Evolutionary conservation across 345 rosid species (phyloP).

Genomic region (Schrenkiella parvula): DNA sequence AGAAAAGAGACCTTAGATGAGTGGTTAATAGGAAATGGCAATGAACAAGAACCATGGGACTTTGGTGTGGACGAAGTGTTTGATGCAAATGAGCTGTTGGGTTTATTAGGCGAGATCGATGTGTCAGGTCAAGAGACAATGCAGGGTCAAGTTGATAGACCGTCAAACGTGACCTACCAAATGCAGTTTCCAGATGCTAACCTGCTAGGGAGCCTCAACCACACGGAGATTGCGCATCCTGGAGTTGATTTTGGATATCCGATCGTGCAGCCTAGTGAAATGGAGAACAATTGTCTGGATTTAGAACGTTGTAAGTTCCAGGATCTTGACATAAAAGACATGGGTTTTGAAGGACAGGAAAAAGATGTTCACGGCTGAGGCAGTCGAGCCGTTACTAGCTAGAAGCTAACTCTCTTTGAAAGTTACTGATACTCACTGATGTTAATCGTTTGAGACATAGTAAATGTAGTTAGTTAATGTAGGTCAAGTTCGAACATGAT

Average conservation of each 20-base stretch:
- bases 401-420: constrained; percentile 14
- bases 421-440: constrained; percentile 1
- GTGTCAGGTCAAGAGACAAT: not conserved
- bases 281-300: constrained; percentile 5
- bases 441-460: constrained; percentile 11
- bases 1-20: not conserved
- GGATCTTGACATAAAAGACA: constrained; percentile 1
- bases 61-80: constrained; percentile 46
- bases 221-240: constrained; percentile 14
- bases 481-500: constrained; percentile 11
- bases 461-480: constrained; percentile 2
- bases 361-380: not conserved
- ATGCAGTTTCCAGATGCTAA: constrained; percentile 24
- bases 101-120: constrained; percentile 27
- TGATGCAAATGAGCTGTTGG: constrained; percentile 55
- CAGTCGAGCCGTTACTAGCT: not conserved
- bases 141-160: constrained; percentile 1
- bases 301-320: constrained; percentile 1
- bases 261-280: constrained; percentile 7
- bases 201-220: constrained; percentile 15
- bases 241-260: constrained; percentile 26
- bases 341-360: not conserved
- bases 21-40: constrained; percentile 1
- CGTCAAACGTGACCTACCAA: constrained; percentile 14
- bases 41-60: constrained; percentile 12